These are phyloP conservation scores for Pythium grandisporangium DNA, from an alignment of 352 stramenopile species.

Conservation along the genomic window DNA sequence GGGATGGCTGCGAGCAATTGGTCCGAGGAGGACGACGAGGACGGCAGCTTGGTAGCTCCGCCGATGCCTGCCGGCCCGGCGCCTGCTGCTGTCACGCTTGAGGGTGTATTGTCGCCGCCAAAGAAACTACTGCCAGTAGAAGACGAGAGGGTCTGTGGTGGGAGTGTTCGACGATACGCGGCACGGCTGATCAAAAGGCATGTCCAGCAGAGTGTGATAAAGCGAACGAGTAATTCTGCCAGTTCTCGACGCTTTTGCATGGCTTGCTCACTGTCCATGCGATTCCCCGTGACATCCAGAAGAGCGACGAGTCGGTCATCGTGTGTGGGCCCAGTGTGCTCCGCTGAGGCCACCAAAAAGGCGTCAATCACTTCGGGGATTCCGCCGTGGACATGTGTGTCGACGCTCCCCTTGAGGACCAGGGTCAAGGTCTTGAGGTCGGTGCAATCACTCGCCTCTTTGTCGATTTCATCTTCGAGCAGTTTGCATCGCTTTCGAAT, in stretches of 20 bases:
- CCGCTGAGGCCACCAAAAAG: slow-evolving; percentile 21
- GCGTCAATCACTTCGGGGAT: slow-evolving; percentile 65
- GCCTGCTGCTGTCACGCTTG: neutral
- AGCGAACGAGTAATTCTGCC: slow-evolving; percentile 43
- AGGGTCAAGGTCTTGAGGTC: slow-evolving; percentile 72
- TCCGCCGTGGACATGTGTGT: slow-evolving; percentile 70
- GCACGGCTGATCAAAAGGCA: slow-evolving; percentile 54
- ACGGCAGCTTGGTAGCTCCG: too few relatives aligned
- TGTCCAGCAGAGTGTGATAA: slow-evolving; percentile 41
- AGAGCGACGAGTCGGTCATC: too few relatives aligned
- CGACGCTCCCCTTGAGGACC: slow-evolving; percentile 72
- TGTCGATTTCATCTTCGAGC: slow-evolving; percentile 44
- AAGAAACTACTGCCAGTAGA: neutral
- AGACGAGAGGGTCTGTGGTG: neutral
- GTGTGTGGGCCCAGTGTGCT: neutral
- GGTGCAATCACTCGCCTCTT: slow-evolving; percentile 26
- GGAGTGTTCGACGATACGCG: slow-evolving; percentile 14
- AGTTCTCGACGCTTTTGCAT: slow-evolving; percentile 30
- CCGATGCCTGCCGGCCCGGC: too few relatives aligned
- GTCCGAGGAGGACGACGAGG: too few relatives aligned
- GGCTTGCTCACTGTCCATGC: slow-evolving; percentile 23
- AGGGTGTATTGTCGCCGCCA: neutral
- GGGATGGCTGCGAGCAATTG: too few relatives aligned
- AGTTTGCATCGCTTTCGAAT: slow-evolving; percentile 51
- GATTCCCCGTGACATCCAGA: slow-evolving; percentile 18